Conservation (phyloP, 2,329 filamentous ascomycete genomes). For the Penicillium oxalicum region DNA sequence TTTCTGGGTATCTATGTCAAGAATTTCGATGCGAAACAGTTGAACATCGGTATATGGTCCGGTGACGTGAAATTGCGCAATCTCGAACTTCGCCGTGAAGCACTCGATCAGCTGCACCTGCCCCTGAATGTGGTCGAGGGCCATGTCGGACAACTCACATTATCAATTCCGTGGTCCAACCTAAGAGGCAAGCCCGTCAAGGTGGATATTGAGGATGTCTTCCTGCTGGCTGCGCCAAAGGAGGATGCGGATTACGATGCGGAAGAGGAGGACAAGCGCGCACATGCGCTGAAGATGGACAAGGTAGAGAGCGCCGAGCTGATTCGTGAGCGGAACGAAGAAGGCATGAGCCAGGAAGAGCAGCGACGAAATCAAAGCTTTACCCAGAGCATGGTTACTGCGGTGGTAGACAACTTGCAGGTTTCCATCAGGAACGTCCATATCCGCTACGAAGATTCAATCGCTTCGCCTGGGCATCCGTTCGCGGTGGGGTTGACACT, state of each 20-base stretch:
- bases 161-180: slow-evolving; percentile 97
- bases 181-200: slow-evolving; percentile 89
- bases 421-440: slow-evolving; percentile 98
- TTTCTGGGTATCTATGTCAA: slow-evolving; percentile 99
- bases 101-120: slow-evolving; percentile 91
- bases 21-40: slow-evolving; percentile 96
- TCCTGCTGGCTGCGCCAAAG: slow-evolving; percentile 87
- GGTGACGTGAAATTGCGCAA: slow-evolving; percentile 94
- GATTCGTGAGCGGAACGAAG: slow-evolving; percentile 83
- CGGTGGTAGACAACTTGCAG: slow-evolving; percentile 97
- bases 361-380: slow-evolving; percentile 98
- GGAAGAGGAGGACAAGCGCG: slow-evolving; percentile 81
- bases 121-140: slow-evolving; percentile 96
- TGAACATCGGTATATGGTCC: slow-evolving; percentile 98
- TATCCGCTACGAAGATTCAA: slow-evolving; percentile 94
- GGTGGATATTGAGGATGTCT: slow-evolving; percentile 94
- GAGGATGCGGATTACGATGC: slow-evolving; percentile 91
- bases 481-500: slow-evolving; percentile 90
- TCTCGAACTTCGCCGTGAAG: slow-evolving; percentile 87
- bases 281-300: slow-evolving; percentile 95
- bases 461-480: slow-evolving; percentile 88
- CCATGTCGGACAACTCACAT: slow-evolving; percentile 82
- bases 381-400: slow-evolving; percentile 86
- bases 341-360: slow-evolving; percentile 89
- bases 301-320: slow-evolving; percentile 95